phyloP scores from a whole-genome alignment of 2,329 filamentous ascomycete species.

The Aspergillus ustus region DNA sequence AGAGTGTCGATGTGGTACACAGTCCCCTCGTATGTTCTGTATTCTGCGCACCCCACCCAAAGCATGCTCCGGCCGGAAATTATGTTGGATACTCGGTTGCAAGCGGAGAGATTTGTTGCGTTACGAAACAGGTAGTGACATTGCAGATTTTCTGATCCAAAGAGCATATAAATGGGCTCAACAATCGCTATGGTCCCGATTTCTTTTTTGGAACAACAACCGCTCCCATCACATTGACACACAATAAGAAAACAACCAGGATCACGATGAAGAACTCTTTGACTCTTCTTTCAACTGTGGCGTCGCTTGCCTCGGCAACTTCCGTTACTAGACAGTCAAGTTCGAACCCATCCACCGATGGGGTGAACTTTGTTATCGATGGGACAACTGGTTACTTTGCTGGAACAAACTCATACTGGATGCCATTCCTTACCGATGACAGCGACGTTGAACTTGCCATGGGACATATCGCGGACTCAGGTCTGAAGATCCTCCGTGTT shows the following conservation, averaged over 20 bases:
- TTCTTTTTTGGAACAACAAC: neutral
- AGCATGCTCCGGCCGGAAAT: no score
- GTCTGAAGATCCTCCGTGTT: slow-evolving; percentile 55
- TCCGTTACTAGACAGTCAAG: neutral
- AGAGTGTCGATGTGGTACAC: no score
- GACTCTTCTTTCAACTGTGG: neutral
- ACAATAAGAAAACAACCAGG: neutral
- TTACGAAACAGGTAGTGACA: neutral
- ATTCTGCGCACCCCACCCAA: no score
- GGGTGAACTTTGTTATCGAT: slow-evolving; percentile 44
- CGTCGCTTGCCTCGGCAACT: neutral
- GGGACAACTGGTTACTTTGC: slow-evolving; percentile 49
- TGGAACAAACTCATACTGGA: slow-evolving; percentile 59
- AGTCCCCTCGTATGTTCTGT: no score
- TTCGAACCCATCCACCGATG: slow-evolving; percentile 26
- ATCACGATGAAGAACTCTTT: neutral
- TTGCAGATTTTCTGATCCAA: neutral
- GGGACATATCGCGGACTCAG: slow-evolving; percentile 39
- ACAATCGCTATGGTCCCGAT: neutral
- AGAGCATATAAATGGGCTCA: neutral
- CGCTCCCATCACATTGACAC: neutral
- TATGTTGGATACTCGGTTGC: no score
- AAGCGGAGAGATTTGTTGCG: neutral
- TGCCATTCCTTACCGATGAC: slow-evolving; percentile 54
- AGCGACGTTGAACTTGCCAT: slow-evolving; percentile 52